Evolutionary conservation across 169 alveolate genomes (phyloP).

Genomic region (Eimeria necatrix): DNA sequence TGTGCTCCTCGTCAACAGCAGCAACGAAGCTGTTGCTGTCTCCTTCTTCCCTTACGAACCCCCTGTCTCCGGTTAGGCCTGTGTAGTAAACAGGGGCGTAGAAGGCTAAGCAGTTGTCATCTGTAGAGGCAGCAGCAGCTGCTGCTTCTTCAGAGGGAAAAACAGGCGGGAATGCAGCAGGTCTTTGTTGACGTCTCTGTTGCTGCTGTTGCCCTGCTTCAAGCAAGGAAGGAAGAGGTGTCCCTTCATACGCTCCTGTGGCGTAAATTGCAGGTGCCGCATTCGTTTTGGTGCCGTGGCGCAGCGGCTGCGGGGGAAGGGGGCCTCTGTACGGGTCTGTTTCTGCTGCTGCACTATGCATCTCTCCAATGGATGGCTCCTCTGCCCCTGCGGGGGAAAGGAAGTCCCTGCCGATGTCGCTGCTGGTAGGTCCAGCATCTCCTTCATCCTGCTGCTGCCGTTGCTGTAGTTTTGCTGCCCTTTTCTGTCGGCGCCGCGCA

Average conservation of each 20-base stretch:
- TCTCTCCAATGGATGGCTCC: conserved; percentile 9
- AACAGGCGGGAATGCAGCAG: neutral
- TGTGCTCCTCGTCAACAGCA: neutral
- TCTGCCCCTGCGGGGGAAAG: conserved; percentile 7
- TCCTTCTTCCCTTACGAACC: conserved; percentile 32
- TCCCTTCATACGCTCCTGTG: neutral
- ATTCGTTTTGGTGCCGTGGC: neutral
- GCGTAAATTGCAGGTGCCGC: conserved; percentile 23
- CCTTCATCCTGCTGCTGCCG: conserved; percentile 42
- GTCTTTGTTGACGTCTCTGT: neutral
- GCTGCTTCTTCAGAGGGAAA: conserved; percentile 59
- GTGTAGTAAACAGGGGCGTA: conserved; percentile 64
- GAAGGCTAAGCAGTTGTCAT: conserved; percentile 32
- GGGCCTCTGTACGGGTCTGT: neutral
- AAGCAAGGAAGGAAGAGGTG: neutral
- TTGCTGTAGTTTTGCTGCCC: conserved; percentile 62
- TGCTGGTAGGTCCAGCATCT: neutral
- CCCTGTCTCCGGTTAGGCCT: conserved; percentile 76
- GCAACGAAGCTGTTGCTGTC: conserved; percentile 48
- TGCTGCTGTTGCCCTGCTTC: conserved; percentile 28
- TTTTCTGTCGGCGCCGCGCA: conserved; percentile 24
- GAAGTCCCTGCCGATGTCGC: conserved; percentile 24
- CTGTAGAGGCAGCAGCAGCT: conserved; percentile 47
- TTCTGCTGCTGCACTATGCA: neutral
- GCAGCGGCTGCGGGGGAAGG: conserved; percentile 20